Evolutionary conservation across 345 rosid species (phyloP).

Genomic region (Jatropha curcas): DNA sequence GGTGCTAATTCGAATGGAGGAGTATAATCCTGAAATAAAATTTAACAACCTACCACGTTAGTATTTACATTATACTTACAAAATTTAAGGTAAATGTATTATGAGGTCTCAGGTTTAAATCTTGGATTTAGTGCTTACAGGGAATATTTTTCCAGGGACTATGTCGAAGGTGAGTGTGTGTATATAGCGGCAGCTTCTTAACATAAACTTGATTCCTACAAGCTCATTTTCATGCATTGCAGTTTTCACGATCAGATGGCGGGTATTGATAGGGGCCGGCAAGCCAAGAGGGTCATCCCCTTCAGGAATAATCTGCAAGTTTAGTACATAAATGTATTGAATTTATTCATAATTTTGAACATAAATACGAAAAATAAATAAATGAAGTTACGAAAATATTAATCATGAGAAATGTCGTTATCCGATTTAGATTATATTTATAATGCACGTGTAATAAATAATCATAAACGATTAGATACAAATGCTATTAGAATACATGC

Average conservation of each 20-base stretch:
- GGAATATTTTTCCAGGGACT: constrained; percentile 18
- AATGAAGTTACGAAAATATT: too few relatives aligned
- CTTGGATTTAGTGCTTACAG: too few relatives aligned
- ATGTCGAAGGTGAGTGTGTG: constrained; percentile 41
- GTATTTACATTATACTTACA: too few relatives aligned
- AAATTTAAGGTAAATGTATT: too few relatives aligned
- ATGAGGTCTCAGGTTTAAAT: too few relatives aligned
- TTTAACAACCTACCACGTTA: too few relatives aligned
- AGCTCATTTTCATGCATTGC: constrained; percentile 33
- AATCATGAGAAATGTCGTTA: too few relatives aligned
- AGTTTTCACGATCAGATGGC: constrained; percentile 39
- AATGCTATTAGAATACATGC: too few relatives aligned
- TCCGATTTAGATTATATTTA: too few relatives aligned
- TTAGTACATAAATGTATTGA: too few relatives aligned
- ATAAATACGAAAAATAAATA: neutral
- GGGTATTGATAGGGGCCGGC: constrained; percentile 18
- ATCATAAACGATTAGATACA: neutral
- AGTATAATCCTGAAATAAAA: neutral
- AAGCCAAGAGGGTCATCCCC: constrained; percentile 21
- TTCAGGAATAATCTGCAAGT: constrained; percentile 30
- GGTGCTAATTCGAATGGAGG: neutral
- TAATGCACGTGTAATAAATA: neutral
- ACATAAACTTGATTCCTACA: constrained; percentile 42
- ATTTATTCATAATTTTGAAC: too few relatives aligned
- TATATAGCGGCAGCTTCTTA: constrained; percentile 32